Conservation (phyloP, 495 filamentous ascomycete genomes). For the Xylaria nigripes region DNA sequence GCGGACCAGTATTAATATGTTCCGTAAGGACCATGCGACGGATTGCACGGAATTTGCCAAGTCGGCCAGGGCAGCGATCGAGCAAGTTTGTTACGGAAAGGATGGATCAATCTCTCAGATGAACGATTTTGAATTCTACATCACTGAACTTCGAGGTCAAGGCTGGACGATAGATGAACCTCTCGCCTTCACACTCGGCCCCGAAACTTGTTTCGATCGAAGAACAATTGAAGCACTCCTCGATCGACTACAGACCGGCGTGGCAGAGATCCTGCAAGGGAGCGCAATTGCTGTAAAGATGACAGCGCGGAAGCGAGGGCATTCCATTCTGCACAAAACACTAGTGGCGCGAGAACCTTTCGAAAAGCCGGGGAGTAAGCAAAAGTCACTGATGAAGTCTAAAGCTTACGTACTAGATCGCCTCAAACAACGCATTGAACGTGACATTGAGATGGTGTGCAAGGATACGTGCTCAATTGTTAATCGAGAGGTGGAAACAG, state of each 20-base stretch:
- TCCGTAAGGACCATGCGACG: slow-evolving; percentile 25
- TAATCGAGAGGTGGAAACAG: slow-evolving; percentile 27
- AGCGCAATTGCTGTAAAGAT: slow-evolving; percentile 35
- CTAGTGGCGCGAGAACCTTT: slow-evolving; percentile 33
- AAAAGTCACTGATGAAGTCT: slow-evolving; percentile 15
- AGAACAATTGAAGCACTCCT: slow-evolving; percentile 34
- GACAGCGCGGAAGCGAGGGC: slow-evolving; percentile 38
- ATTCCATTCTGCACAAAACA: slow-evolving; percentile 39
- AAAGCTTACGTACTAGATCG: slow-evolving; percentile 25
- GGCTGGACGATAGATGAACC: slow-evolving; percentile 34
- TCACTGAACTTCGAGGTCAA: slow-evolving; percentile 34
- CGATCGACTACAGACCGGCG: slow-evolving; percentile 38
- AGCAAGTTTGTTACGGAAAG: slow-evolving; percentile 19
- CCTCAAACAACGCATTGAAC: slow-evolving; percentile 31
- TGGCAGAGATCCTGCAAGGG: slow-evolving; percentile 38
- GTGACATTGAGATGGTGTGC: slow-evolving; percentile 37
- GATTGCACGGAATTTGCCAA: slow-evolving; percentile 33
- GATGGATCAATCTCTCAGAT: slow-evolving; percentile 28
- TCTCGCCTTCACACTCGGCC: slow-evolving; percentile 26
- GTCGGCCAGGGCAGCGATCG: slow-evolving; percentile 23
- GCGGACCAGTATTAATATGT: slow-evolving; percentile 31
- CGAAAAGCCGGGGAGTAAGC: slow-evolving; percentile 15
- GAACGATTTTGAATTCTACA: slow-evolving; percentile 36
- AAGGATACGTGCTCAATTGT: slow-evolving; percentile 38
- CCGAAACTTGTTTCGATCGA: slow-evolving; percentile 27